Conservation (phyloP, 805 yeast genomes). For the Saccharomycopsis selenospora region DNA sequence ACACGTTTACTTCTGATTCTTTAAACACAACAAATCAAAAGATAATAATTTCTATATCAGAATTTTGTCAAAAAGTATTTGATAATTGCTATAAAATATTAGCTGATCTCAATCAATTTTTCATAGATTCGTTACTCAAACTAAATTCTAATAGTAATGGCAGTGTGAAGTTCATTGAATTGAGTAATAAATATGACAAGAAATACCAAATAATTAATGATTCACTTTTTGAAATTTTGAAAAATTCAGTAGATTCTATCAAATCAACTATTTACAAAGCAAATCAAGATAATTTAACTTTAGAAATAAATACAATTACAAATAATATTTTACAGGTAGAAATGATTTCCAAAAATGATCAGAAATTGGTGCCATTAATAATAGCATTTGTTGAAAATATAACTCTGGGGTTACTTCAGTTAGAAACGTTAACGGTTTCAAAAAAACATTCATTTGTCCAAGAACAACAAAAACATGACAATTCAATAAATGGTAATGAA, state of each 20-base stretch:
- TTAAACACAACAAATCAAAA: neutral
- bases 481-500: too few relatives aligned
- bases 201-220: neutral
- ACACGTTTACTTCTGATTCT: neutral
- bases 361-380: neutral
- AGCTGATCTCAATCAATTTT: neutral
- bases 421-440: neutral
- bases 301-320: neutral
- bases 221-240: neutral
- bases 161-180: neutral
- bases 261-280: neutral
- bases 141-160: neutral
- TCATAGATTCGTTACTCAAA: neutral
- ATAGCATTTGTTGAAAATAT: neutral
- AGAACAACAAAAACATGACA: too few relatives aligned
- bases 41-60: neutral
- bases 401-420: neutral
- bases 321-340: neutral
- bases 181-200: neutral
- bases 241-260: neutral
- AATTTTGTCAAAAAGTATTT: conserved; percentile 1
- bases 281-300: neutral
- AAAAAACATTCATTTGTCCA: neutral
- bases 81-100: conserved; percentile 4
- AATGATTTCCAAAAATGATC: neutral